Evolutionary conservation across 768 basidiomycete genomes (phyloP).

Genomic region (Lactifluus volemus): DNA sequence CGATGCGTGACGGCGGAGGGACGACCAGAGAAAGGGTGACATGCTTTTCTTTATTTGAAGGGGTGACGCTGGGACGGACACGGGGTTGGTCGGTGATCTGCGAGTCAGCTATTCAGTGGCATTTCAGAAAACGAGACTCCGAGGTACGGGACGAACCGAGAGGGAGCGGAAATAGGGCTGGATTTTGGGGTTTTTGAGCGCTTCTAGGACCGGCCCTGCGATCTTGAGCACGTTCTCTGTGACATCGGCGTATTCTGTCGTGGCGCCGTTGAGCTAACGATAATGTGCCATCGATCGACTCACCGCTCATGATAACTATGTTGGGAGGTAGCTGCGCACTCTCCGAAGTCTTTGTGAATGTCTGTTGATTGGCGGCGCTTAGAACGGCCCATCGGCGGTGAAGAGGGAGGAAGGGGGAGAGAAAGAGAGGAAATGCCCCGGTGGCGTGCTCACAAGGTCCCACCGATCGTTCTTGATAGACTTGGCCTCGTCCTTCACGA

Average conservation of each 20-base stretch:
- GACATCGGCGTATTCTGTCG: conserved; percentile 73
- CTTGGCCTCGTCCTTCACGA: conserved; percentile 70
- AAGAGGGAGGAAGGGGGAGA: not conserved
- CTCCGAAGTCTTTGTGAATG: conserved; percentile 75
- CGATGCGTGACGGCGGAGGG: conserved; percentile 41
- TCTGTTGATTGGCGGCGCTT: conserved; percentile 34
- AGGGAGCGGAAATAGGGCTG: conserved; percentile 78
- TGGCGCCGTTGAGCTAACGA: not conserved
- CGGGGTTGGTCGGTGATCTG: conserved; percentile 83
- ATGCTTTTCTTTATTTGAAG: conserved; percentile 56
- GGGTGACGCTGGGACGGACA: conserved; percentile 46
- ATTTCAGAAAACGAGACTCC: conserved; percentile 1
- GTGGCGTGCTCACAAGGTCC: conserved; percentile 67
- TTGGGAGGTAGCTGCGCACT: conserved; percentile 48
- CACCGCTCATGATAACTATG: conserved; percentile 72
- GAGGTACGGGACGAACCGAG: conserved; percentile 41
- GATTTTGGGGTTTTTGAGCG: conserved; percentile 55
- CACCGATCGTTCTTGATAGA: conserved; percentile 64
- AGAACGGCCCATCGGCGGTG: not conserved
- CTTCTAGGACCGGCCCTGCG: conserved; percentile 41
- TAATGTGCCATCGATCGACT: not conserved
- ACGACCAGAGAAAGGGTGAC: conserved; percentile 58
- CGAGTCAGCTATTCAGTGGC: not conserved
- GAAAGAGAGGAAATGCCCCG: not conserved
- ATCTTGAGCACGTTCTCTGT: conserved; percentile 71